Percentiles rank a stretch among this genome's conserved stretches.
phyloP scores from a whole-genome alignment of 441 rosid genomes.

The Pelargonium fulgidum region DNA sequence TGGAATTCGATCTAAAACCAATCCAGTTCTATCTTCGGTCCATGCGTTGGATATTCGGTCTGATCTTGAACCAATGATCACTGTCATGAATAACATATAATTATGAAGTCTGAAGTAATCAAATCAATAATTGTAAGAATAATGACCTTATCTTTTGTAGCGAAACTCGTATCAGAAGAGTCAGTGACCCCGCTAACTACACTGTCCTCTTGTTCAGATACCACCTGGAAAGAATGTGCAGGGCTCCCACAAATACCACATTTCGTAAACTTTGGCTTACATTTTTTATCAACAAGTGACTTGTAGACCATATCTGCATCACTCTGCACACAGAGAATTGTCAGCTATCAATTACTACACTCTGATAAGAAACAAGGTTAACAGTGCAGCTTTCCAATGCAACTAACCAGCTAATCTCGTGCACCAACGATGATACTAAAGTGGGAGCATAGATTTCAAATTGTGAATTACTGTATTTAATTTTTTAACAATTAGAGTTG shows the following conservation, averaged over 20 bases:
- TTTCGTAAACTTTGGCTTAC: constrained; percentile 30
- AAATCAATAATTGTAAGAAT: neutral
- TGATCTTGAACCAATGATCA: too few relatives aligned
- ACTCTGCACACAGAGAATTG: constrained; percentile 32
- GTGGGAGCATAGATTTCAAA: neutral
- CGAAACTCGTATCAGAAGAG: constrained; percentile 27
- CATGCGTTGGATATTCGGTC: too few relatives aligned
- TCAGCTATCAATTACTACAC: constrained; percentile 5
- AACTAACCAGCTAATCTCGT: neutral
- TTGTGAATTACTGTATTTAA: neutral
- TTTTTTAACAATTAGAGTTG: neutral
- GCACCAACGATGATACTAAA: neutral
- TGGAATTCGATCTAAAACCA: too few relatives aligned
- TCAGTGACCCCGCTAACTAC: constrained; percentile 19
- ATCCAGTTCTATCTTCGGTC: too few relatives aligned
- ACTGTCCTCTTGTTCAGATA: constrained; percentile 30
- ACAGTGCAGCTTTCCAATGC: neutral
- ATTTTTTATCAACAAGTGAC: constrained; percentile 37
- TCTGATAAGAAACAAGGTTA: neutral
- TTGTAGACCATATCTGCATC: constrained; percentile 64
- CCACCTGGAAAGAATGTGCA: constrained; percentile 47
- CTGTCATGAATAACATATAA: too few relatives aligned
- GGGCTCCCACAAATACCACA: constrained; percentile 47
- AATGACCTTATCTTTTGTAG: constrained; percentile 14
- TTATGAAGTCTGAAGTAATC: too few relatives aligned